Conservation (phyloP, 148 eudicot species). For the Fagopyrum tataricum region DNA sequence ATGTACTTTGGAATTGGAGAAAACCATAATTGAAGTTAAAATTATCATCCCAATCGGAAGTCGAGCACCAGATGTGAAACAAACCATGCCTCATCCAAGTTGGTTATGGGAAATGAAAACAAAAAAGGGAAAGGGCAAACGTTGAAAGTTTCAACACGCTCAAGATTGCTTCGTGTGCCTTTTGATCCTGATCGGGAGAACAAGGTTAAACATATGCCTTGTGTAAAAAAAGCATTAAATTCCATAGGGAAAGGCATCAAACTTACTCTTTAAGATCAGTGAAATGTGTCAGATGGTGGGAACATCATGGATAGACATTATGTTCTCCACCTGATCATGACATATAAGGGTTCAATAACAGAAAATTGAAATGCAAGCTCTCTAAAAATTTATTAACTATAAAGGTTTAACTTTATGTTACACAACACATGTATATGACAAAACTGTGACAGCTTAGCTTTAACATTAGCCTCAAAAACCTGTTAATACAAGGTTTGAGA, state of each 20-base stretch:
- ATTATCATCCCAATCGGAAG: too few relatives aligned
- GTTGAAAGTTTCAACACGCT: slow-evolving; percentile 69
- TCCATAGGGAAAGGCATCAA: background rate
- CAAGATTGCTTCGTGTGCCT: slow-evolving; percentile 87
- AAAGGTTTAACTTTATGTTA: background rate
- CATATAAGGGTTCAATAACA: background rate
- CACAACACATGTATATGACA: slow-evolving; percentile 81
- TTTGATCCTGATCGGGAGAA: slow-evolving; percentile 50
- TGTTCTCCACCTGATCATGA: slow-evolving; percentile 50
- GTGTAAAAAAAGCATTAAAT: background rate
- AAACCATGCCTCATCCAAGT: too few relatives aligned
- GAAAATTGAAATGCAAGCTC: background rate
- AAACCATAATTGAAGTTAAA: too few relatives aligned
- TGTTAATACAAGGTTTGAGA: slow-evolving; percentile 26
- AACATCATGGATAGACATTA: slow-evolving; percentile 81
- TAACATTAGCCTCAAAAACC: slow-evolving; percentile 71
- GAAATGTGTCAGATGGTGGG: slow-evolving; percentile 97
- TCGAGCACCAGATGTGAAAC: too few relatives aligned
- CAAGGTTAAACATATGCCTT: background rate
- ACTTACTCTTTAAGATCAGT: slow-evolving; percentile 75
- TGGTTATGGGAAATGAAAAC: background rate
- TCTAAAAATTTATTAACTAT: background rate
- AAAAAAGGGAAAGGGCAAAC: slow-evolving; percentile 35
- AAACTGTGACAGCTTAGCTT: slow-evolving; percentile 78
- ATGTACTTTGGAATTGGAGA: too few relatives aligned